These are phyloP conservation scores for Meyerozyma athensensis DNA, from an alignment of 1,139 yeast species.

Conservation along the genomic window DNA sequence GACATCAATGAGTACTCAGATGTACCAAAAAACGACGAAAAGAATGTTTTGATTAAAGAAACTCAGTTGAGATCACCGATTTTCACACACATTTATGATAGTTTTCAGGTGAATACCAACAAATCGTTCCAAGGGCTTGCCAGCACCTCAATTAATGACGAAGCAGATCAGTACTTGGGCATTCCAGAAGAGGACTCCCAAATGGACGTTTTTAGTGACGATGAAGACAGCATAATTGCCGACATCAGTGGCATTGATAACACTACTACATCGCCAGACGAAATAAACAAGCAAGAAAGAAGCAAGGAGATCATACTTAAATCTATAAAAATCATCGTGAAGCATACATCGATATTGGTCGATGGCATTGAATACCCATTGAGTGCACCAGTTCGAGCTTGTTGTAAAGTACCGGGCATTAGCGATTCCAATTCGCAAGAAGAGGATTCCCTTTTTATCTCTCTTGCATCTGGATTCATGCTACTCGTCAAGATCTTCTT, in stretches of 20 bases:
- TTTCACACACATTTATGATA: conserved; percentile 27
- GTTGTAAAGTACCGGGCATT: conserved; percentile 28
- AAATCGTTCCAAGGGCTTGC: conserved; percentile 34
- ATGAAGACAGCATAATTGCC: conserved; percentile 32
- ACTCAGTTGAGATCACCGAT: conserved; percentile 38
- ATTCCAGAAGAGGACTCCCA: conserved; percentile 40
- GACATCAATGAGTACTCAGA: conserved; percentile 9
- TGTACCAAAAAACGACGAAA: not conserved
- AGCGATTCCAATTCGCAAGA: conserved; percentile 6
- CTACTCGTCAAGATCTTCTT: conserved; percentile 20
- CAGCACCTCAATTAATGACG: conserved; percentile 34
- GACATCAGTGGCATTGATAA: conserved; percentile 28
- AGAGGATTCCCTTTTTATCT: conserved; percentile 42
- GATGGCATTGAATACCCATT: conserved; percentile 30
- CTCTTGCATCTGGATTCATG: conserved; percentile 39
- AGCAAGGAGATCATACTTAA: not conserved
- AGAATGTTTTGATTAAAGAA: conserved; percentile 22
- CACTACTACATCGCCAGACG: conserved; percentile 28
- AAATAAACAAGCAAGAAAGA: conserved; percentile 4
- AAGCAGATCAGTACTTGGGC: conserved; percentile 31
- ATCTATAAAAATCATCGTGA: conserved; percentile 25
- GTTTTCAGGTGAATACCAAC: conserved; percentile 27
- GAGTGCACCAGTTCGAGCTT: conserved; percentile 34
- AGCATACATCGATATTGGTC: conserved; percentile 30
- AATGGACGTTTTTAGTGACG: conserved; percentile 34